phyloP scores from a whole-genome alignment of 2,329 filamentous ascomycete genomes.

The Neofusicoccum cordaticola region DNA sequence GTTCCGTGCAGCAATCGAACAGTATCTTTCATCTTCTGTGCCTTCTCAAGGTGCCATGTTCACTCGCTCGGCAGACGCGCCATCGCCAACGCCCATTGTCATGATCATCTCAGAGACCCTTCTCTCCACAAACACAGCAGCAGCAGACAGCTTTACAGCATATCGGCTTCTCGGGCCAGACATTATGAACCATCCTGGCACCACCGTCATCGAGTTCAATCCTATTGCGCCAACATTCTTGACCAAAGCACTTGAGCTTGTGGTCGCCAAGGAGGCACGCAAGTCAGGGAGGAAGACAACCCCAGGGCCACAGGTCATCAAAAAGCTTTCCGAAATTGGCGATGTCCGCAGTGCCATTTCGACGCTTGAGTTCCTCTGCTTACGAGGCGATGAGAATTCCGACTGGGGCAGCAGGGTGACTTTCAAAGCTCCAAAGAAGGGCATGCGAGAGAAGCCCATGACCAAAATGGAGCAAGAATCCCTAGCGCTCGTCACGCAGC shows the following conservation, averaged over 20 bases:
- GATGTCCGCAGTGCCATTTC: constrained; percentile 92
- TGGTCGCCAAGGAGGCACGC: constrained; percentile 81
- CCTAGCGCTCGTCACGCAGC: constrained; percentile 75
- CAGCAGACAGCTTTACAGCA: constrained; percentile 87
- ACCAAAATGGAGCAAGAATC: constrained; percentile 78
- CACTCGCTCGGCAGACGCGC: constrained; percentile 25
- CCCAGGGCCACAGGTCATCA: constrained; percentile 75
- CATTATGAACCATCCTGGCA: constrained; percentile 75
- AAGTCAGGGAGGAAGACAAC: constrained; percentile 72
- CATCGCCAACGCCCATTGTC: constrained; percentile 61
- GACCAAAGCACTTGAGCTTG: constrained; percentile 75
- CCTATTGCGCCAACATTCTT: constrained; percentile 83
- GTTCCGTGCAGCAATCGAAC: constrained; percentile 70
- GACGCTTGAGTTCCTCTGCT: constrained; percentile 85
- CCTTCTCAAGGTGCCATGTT: constrained; percentile 52
- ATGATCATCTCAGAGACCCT: constrained; percentile 91
- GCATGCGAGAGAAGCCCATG: constrained; percentile 57
- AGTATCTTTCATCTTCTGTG: constrained; percentile 68
- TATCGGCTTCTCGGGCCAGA: constrained; percentile 85
- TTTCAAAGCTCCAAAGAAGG: constrained; percentile 63
- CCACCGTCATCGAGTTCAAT: constrained; percentile 87
- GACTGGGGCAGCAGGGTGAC: constrained; percentile 79
- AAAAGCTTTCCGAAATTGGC: constrained; percentile 77
- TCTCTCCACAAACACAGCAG: constrained; percentile 77
- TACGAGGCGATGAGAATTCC: constrained; percentile 74